Base-by-base conservation (phyloP, 1,139 yeast genomes). In the Zhuliangozyma parablackwelliae region DNA sequence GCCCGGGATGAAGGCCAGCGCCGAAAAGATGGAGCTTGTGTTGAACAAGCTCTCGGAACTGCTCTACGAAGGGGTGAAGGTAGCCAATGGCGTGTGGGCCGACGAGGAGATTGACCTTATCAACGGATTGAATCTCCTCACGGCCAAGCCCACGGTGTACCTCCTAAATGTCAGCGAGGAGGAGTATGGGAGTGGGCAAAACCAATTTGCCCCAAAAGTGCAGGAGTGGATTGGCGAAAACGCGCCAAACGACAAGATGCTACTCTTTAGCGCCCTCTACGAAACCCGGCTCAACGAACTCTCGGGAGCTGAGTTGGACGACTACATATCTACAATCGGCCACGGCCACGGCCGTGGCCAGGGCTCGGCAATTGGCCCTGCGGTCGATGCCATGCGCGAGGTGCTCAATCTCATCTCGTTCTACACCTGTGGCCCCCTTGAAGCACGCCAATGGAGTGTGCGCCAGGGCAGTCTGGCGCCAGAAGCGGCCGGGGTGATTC, bases 401-500 rank as follows among this genome's bases (percentile, higher is more conserved):
- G 77, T 82, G 2, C 65, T 90, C 32, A 72, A 78, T 38, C 71
- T 90, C 47, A 83, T 90, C 32, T 85, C 96, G 32, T 92, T 82
- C 63, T 90, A 84, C 66, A 90, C 98, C 1, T 84, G 95, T 60
- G 97, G 97, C 10, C 82, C 88, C 10, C 74, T 78, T 34, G 97
- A 92, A 63, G 90, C 88, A 5, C 73, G 95, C 47, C 96, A 92
- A 59, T 90, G 98, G 97, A 85, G 95, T 10, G 71, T 90, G 34
- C 72, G 95, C 47, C 65, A 72, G 47, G 87, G 90, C 26, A 80
- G 87, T 27, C 72, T 78, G 34, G 96, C 96, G 8, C 94, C 95
- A 11, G 87, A 87, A 45, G 97, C 96, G 1, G 97, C 97, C 0
- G 96, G 95, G 21, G 83, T 87, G 29, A 90, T 90, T 45, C 97